A percentile compares a stretch with the other conserved stretches of the same genome.
Evolutionary conservation across 345 rosid genomes (phyloP).

Genomic region (Lepidium didymum): DNA sequence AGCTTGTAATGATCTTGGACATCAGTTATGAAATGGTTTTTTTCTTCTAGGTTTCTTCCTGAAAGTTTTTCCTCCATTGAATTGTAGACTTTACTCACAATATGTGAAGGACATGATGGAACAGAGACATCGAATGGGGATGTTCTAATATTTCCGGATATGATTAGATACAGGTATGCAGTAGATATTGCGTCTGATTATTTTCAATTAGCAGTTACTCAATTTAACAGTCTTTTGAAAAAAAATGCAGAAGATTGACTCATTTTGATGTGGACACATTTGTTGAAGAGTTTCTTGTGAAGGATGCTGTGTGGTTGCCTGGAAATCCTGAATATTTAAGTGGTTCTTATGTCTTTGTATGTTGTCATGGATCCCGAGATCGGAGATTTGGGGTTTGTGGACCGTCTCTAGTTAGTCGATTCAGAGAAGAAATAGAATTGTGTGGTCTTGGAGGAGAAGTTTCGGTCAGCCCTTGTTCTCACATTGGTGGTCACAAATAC

Average conservation of each 20-base stretch:
- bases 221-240: neutral
- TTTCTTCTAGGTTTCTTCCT: neutral
- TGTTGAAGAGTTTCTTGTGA: constrained; percentile 98
- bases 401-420: constrained; percentile 65
- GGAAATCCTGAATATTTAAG: constrained; percentile 75
- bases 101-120: constrained; percentile 98
- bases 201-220: neutral
- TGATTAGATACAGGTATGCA: constrained; percentile 84
- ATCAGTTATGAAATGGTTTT: neutral
- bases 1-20: neutral
- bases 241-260: constrained; percentile 83
- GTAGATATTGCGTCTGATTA: neutral
- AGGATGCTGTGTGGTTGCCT: constrained; percentile 83
- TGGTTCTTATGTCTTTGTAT: constrained; percentile 81
- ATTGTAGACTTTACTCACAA: constrained; percentile 72
- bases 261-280: constrained; percentile 98
- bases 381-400: constrained; percentile 95
- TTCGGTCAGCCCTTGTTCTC: constrained; percentile 93
- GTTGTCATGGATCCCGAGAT: constrained; percentile 89
- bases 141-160: constrained; percentile 93
- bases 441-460: constrained; percentile 69
- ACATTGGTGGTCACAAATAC: constrained; percentile 87
- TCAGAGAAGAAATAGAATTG: constrained; percentile 73
- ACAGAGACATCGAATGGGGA: constrained; percentile 95
- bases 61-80: neutral